These are phyloP conservation scores for Apiotrichum domesticum DNA, from an alignment of 1,284 basidiomycete genomes.

Conservation along the genomic window DNA sequence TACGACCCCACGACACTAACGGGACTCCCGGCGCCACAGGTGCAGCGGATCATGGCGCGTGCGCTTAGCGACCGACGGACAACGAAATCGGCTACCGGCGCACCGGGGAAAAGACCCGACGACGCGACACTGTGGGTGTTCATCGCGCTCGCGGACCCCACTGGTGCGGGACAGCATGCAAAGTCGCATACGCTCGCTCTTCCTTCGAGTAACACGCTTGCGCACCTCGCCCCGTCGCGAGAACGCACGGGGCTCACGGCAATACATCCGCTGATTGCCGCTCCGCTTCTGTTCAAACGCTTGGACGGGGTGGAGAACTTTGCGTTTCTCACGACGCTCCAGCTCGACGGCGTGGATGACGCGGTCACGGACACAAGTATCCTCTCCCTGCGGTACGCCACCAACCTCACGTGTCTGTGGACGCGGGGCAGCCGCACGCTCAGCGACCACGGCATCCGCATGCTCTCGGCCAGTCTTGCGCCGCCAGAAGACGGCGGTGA, in stretches of 20 bases:
- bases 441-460: constrained; percentile 29
- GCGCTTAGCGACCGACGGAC: constrained; percentile 8
- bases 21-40: constrained; percentile 16
- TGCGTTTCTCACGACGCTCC: constrained; percentile 33
- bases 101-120: constrained; percentile 22
- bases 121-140: constrained; percentile 37
- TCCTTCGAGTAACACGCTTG: constrained; percentile 13
- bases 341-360: constrained; percentile 22
- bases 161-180: constrained; percentile 1
- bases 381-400: constrained; percentile 25
- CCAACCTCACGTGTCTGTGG: constrained; percentile 33
- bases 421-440: constrained; percentile 24
- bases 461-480: constrained; percentile 25
- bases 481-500: constrained; percentile 6
- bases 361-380: constrained; percentile 26
- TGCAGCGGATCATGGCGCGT: constrained; percentile 21
- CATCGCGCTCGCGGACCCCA: constrained; percentile 23
- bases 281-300: constrained; percentile 24
- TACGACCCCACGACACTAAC: constrained; percentile 19
- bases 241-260: constrained; percentile 5
- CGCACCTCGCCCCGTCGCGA: constrained; percentile 15
- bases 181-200: constrained; percentile 23
- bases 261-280: constrained; percentile 26
- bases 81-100: not conserved
- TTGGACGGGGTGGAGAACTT: constrained; percentile 2